These are phyloP conservation scores for Ceratobasidium sp. DNA, from an alignment of 1,284 basidiomycete species.

Conservation along the genomic window DNA sequence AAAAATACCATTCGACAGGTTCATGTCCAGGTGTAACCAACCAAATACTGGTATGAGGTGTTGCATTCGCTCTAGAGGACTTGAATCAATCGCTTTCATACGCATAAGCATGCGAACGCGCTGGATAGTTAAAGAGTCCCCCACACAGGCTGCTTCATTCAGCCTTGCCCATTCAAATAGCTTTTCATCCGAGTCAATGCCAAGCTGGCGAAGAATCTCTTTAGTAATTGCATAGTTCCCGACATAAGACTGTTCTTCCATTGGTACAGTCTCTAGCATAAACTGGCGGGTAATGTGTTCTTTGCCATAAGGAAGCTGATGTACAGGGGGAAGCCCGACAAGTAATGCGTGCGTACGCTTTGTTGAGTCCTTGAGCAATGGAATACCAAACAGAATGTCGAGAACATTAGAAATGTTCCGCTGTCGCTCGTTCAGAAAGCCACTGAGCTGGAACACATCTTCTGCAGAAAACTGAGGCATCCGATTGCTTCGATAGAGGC, in stretches of 20 bases:
- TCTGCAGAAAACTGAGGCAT: background rate
- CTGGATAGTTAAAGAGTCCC: background rate
- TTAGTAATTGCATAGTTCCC: background rate
- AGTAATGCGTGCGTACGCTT: background rate
- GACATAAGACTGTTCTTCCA: background rate
- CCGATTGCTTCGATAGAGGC: background rate
- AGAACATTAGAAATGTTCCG: background rate
- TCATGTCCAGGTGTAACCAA: background rate
- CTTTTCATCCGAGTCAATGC: background rate
- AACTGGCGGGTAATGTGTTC: background rate
- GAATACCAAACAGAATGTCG: background rate
- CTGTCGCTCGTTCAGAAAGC: background rate
- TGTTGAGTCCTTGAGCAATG: background rate
- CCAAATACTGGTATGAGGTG: background rate
- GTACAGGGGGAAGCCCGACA: background rate
- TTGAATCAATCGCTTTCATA: background rate
- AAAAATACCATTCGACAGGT: background rate
- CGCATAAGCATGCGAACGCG: background rate
- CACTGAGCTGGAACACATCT: background rate
- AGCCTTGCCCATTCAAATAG: too few species aligned
- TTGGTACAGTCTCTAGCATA: background rate
- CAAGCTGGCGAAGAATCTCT: background rate
- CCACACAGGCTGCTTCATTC: background rate
- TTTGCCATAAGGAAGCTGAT: background rate
- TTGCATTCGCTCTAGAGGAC: background rate